These are phyloP conservation scores for Rhizopogon rudus DNA, from an alignment of 768 basidiomycete genomes.

Conservation along the genomic window DNA sequence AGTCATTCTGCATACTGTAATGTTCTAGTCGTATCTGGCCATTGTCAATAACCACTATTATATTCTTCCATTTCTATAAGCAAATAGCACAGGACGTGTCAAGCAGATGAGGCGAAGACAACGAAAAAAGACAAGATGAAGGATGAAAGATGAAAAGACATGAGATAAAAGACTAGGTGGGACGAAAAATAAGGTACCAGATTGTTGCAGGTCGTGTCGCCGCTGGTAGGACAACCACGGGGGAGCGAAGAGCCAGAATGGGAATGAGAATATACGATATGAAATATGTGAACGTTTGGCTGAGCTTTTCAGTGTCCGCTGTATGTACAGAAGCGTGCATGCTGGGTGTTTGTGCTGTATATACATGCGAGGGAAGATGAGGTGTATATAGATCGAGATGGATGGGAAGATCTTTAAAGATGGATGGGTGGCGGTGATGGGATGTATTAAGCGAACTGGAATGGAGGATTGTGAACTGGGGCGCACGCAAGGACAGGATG, in stretches of 20 bases:
- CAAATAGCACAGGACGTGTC: neutral
- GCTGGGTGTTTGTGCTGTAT: constrained; percentile 1
- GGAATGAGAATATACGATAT: neutral
- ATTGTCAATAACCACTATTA: too few relatives aligned
- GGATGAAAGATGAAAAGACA: neutral
- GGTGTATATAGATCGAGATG: neutral
- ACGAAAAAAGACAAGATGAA: neutral
- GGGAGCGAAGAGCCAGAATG: neutral
- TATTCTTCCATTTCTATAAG: neutral
- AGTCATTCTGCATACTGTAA: too few relatives aligned
- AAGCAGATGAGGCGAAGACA: neutral
- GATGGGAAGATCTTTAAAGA: neutral
- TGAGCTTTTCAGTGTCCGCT: neutral
- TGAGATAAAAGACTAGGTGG: neutral
- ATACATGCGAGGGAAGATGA: constrained; percentile 2
- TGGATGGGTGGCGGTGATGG: neutral
- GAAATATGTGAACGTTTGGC: neutral
- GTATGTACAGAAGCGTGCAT: constrained; percentile 1
- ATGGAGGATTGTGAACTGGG: neutral
- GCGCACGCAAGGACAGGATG: neutral
- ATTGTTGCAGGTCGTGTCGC: neutral
- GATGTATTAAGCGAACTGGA: neutral
- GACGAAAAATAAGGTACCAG: neutral
- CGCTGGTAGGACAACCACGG: neutral
- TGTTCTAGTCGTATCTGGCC: neutral